Base-by-base conservation (phyloP, 352 stramenopile genomes). In the Globisporangium nodosum region DNA sequence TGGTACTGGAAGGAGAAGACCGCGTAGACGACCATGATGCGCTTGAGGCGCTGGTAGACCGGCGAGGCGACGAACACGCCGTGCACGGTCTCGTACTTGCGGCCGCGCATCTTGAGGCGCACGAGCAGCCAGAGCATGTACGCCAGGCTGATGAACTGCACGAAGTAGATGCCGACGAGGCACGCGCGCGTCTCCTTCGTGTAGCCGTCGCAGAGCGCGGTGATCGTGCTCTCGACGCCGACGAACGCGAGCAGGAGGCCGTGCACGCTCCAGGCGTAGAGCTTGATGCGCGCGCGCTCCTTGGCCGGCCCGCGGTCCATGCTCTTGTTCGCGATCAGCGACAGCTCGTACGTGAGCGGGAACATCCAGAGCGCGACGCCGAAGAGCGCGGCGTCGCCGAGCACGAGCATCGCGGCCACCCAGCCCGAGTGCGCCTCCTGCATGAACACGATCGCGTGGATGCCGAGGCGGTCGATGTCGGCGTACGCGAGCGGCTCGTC, bases 321-420 rank as follows among this genome's bases (percentile, higher is more conserved):
- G 5, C 71, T 73, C 33, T 73, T 85, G n/a, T 56, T 54, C 9
- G 71, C 81, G 50, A 90, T 78, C 48, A 73, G 69, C 7, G 63
- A 74, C 11, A 90, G 59, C 31, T 90, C 81, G 63, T 85, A 81
- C 20, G 63, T 69, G 0, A 90, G 56, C n/a, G 76, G 74, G n/a
- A 84, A 69, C n/a, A 81, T 61, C 68, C 73, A 85, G 5, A 87
- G 61, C 0, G 76, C 68, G 20, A 79, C 62, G 5, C 66, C 76
- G 8, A 82, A 75, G 33, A 85, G 72, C 65, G 73, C 65, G 11
- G 78, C 58, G 51, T 88, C 75, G 24, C 77, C 83, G 15, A 74
- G 55, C 35, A 65, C 73, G 21, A 86, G 47, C 48, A 87, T 64
- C 0, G 24, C 45, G 3, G 69, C 76, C 20, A 78, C 59, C 48